These are phyloP conservation scores for Aspergillus wentii DNA, from an alignment of 495 filamentous ascomycete species.

Conservation along the genomic window DNA sequence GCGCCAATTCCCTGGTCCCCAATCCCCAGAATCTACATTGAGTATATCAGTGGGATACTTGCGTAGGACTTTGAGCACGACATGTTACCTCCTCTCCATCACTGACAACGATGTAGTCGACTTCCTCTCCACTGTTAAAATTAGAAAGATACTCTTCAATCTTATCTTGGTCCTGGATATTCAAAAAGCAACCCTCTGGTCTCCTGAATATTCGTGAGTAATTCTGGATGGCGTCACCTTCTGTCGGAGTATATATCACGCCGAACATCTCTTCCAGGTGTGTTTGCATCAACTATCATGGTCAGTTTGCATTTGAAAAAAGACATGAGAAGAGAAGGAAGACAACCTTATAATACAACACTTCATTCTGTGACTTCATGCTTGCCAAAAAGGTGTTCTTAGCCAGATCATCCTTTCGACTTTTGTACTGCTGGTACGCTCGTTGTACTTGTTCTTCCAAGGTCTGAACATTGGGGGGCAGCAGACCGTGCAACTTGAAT, in stretches of 20 bases:
- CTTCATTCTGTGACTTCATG: constrained; percentile 78
- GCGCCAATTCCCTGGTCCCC: constrained; percentile 90
- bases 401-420: constrained; percentile 53
- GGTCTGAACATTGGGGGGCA: constrained; percentile 69
- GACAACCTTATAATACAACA: constrained; percentile 64
- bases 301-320: constrained; percentile 1
- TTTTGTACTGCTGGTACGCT: constrained; percentile 75
- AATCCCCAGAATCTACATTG: constrained; percentile 80
- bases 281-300: constrained; percentile 50
- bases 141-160: constrained; percentile 59
- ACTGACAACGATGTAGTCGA: constrained; percentile 87
- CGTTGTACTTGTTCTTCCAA: constrained; percentile 75
- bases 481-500: constrained; percentile 66
- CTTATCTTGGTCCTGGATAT: constrained; percentile 44
- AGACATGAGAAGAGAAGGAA: neutral
- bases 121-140: constrained; percentile 66
- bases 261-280: constrained; percentile 83
- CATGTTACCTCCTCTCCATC: constrained; percentile 66
- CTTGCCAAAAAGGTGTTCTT: constrained; percentile 82
- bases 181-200: constrained; percentile 68
- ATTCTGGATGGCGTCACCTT: constrained; percentile 86
- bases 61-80: no score
- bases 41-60: no score
- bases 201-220: constrained; percentile 74
- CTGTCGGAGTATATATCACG: constrained; percentile 85